These are phyloP conservation scores for Huntiella decipiens DNA, from an alignment of 2,329 filamentous ascomycete genomes.

Conservation along the genomic window DNA sequence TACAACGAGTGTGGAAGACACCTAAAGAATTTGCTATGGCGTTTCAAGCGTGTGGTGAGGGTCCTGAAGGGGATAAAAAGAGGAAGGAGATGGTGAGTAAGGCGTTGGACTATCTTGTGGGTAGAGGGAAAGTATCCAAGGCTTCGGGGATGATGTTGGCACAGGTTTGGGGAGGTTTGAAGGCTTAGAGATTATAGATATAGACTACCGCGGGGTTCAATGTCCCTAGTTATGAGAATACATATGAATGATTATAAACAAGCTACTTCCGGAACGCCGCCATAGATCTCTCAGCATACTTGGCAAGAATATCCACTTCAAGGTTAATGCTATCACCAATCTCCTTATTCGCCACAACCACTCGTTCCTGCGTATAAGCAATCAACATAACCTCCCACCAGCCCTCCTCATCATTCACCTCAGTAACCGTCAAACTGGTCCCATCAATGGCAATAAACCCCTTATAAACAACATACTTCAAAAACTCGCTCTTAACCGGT, in stretches of 20 bases:
- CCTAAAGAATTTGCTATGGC: slow-evolving; percentile 54
- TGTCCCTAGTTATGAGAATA: neutral
- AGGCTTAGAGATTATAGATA: neutral
- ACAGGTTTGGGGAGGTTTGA: slow-evolving; percentile 43
- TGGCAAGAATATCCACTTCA: slow-evolving; percentile 75
- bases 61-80: slow-evolving; percentile 19
- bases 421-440: slow-evolving; percentile 80
- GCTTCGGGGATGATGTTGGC: slow-evolving; percentile 49
- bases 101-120: slow-evolving; percentile 38
- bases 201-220: slow-evolving; percentile 2
- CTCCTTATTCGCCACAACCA: slow-evolving; percentile 64
- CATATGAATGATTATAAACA: no score
- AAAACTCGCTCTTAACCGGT: slow-evolving; percentile 46
- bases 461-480: slow-evolving; percentile 89
- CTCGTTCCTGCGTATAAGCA: slow-evolving; percentile 82
- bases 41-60: slow-evolving; percentile 36
- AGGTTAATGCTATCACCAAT: slow-evolving; percentile 71
- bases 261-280: slow-evolving; percentile 37
- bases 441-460: slow-evolving; percentile 90
- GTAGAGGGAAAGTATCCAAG: slow-evolving; percentile 49
- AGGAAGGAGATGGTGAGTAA: slow-evolving; percentile 42
- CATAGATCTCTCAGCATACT: slow-evolving; percentile 81
- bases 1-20: slow-evolving; percentile 61
- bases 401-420: slow-evolving; percentile 57
- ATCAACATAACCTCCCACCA: slow-evolving; percentile 98